These are phyloP conservation scores for Dalbergia cultrata DNA, from an alignment of 306 rosid species.

Conservation along the genomic window DNA sequence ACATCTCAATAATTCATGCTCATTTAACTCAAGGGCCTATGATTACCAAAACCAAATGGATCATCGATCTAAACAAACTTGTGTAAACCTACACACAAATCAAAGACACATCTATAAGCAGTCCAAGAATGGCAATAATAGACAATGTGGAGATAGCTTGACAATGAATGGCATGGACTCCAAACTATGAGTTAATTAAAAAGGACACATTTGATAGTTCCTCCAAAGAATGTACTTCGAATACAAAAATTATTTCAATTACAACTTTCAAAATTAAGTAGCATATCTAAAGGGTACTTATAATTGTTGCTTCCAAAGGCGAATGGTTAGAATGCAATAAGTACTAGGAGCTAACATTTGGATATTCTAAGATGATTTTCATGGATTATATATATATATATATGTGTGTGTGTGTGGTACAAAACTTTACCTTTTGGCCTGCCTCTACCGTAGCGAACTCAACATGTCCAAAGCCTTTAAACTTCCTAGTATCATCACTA, in stretches of 20 bases:
- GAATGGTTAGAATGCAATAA: neutral
- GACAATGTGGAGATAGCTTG: neutral
- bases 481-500: slow-evolving; percentile 51
- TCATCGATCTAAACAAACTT: neutral
- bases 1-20: slow-evolving; percentile 55
- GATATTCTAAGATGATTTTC: neutral
- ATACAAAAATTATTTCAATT: neutral
- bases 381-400: neutral
- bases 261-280: neutral
- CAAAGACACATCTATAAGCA: neutral
- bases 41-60: neutral
- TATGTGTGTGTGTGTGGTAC: no score
- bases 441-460: slow-evolving; percentile 74
- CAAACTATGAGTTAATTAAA: neutral
- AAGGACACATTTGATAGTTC: neutral
- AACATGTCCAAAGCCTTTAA: slow-evolving; percentile 88
- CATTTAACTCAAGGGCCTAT: slow-evolving; percentile 78
- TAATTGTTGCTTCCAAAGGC: neutral
- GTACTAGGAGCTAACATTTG: neutral
- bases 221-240: neutral
- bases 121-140: neutral
- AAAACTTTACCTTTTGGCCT: slow-evolving; percentile 61
- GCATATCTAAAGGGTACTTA: no score
- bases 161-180: no score
- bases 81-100: neutral